Conservation (phyloP, 2,329 filamentous ascomycete genomes). For the Fusarium citri region DNA sequence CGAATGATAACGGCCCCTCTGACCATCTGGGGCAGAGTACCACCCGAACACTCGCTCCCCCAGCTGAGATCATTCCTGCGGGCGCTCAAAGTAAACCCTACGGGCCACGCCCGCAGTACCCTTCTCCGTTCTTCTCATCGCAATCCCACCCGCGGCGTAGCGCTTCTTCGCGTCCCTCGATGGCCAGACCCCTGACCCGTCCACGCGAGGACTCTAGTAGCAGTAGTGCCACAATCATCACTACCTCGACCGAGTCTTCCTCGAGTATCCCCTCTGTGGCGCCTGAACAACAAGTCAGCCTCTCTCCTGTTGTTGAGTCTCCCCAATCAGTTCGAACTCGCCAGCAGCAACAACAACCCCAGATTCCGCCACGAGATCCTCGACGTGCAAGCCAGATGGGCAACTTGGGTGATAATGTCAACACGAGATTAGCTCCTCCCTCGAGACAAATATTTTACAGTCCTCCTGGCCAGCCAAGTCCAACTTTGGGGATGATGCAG, state of each 20-base stretch:
- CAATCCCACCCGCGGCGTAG: slow-evolving; percentile 40
- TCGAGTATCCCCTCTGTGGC: slow-evolving; percentile 33
- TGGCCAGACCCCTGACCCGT: slow-evolving; percentile 38
- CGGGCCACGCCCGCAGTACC: slow-evolving; percentile 37
- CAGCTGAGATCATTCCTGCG: slow-evolving; percentile 49
- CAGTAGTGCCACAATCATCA: slow-evolving; percentile 51
- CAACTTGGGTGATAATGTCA: background rate
- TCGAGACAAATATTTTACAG: slow-evolving; percentile 49
- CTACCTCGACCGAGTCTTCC: slow-evolving; percentile 47
- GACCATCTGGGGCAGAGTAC: slow-evolving; percentile 4
- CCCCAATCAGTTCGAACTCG: slow-evolving; percentile 51
- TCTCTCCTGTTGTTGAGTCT: slow-evolving; percentile 64
- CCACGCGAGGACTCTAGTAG: slow-evolving; percentile 46
- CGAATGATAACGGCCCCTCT: slow-evolving; percentile 32
- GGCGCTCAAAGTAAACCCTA: slow-evolving; percentile 38
- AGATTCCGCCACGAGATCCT: slow-evolving; percentile 45
- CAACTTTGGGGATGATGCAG: slow-evolving; percentile 54
- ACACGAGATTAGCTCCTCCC: slow-evolving; percentile 47
- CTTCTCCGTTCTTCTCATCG: slow-evolving; percentile 43
- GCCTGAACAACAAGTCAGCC: slow-evolving; percentile 46
- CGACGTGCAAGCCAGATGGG: slow-evolving; percentile 34
- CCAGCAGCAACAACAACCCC: slow-evolving; percentile 45
- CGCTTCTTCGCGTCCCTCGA: slow-evolving; percentile 35
- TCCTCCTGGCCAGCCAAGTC: slow-evolving; percentile 56
- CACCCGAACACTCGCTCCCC: slow-evolving; percentile 40